Conservation (phyloP, 164 flowering plant genomes). For the Chimonanthus praecox region DNA sequence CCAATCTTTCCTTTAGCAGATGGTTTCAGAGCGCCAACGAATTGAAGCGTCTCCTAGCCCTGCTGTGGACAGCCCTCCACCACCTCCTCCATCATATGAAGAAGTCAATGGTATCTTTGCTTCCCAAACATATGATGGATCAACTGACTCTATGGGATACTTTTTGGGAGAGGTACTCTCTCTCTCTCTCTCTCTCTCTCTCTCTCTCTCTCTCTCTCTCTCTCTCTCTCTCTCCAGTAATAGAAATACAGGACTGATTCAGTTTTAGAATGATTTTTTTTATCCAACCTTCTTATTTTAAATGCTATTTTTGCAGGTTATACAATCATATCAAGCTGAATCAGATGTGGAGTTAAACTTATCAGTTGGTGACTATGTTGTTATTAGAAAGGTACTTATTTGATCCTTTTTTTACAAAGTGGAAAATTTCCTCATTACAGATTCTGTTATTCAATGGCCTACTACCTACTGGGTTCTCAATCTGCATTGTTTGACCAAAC, state of each 20-base stretch:
- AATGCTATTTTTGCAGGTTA: conserved; percentile 39
- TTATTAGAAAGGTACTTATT: conserved; percentile 72
- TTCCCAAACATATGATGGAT: conserved; percentile 42
- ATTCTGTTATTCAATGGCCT: too few species aligned
- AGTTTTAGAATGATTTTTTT: not conserved
- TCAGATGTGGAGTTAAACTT: conserved; percentile 79
- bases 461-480: too few species aligned
- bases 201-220: not conserved
- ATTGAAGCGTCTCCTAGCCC: conserved; percentile 71
- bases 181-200: not conserved
- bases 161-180: conserved; percentile 75
- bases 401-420: not conserved
- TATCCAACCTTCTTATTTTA: not conserved
- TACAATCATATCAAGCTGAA: conserved; percentile 71
- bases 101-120: conserved; percentile 57
- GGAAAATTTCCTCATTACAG: too few species aligned
- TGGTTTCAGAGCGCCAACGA: conserved; percentile 67
- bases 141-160: conserved; percentile 55
- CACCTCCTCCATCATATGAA: conserved; percentile 79
- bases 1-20: conserved; percentile 29
- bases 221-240: not conserved
- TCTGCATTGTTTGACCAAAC: too few species aligned
- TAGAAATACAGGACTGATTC: not conserved
- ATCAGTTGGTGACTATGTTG: conserved; percentile 77
- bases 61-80: conserved; percentile 33